These are phyloP conservation scores for Phaffia australis DNA, from an alignment of 768 basidiomycete genomes.

Conservation along the genomic window DNA sequence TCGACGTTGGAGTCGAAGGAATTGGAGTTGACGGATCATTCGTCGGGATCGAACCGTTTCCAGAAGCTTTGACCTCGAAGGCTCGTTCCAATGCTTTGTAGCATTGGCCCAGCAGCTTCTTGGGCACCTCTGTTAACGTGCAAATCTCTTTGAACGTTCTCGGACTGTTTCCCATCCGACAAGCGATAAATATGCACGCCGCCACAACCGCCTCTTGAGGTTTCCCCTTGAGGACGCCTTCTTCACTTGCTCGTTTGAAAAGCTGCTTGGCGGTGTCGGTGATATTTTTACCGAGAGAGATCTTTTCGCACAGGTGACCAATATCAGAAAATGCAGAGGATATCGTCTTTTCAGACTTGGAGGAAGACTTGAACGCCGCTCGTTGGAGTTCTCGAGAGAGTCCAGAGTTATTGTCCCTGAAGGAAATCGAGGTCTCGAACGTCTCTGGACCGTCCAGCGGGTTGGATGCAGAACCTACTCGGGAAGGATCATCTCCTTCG, in stretches of 20 bases:
- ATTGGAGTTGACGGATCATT: constrained; percentile 1
- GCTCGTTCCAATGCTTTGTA: constrained; percentile 79
- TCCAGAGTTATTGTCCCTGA: constrained; percentile 88
- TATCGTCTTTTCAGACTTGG: constrained; percentile 73
- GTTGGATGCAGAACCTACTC: constrained; percentile 94
- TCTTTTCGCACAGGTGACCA: constrained; percentile 86
- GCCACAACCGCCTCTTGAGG: constrained; percentile 87
- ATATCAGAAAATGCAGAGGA: constrained; percentile 84
- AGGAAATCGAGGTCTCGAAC: constrained; percentile 87
- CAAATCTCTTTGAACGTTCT: constrained; percentile 94
- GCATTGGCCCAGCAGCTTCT: constrained; percentile 88
- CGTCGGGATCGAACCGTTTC: constrained; percentile 28
- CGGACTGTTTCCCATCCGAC: constrained; percentile 87
- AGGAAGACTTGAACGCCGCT: constrained; percentile 60
- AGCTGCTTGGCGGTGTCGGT: constrained; percentile 93
- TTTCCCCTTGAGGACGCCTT: constrained; percentile 82
- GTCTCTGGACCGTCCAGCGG: constrained; percentile 92
- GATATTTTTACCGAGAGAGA: constrained; percentile 84
- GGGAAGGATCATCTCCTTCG: constrained; percentile 98
- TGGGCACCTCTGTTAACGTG: constrained; percentile 82
- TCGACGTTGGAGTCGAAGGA: constrained; percentile 1
- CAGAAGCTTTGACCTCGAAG: constrained; percentile 48
- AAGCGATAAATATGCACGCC: constrained; percentile 96
- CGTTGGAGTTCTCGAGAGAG: constrained; percentile 84
- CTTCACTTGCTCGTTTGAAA: constrained; percentile 94